Percentiles rank a stretch among this genome's conserved stretches.
Evolutionary conservation across 1,284 basidiomycete genomes (phyloP).

Genomic region (Sporisorium reilianum): DNA sequence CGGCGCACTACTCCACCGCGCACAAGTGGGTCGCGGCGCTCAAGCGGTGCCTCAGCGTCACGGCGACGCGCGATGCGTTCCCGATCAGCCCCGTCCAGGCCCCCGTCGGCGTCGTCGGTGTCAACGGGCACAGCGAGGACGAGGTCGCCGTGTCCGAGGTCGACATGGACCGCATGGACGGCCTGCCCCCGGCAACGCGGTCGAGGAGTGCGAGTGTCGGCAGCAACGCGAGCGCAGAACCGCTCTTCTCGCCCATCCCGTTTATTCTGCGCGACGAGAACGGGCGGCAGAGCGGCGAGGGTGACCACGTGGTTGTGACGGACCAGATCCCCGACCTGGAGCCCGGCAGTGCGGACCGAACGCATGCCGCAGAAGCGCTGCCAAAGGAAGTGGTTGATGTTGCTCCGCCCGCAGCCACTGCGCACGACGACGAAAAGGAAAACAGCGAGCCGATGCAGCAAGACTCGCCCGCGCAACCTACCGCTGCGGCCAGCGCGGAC

Average conservation of each 20-base stretch:
- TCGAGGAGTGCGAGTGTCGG: constrained; percentile 17
- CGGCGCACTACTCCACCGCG: constrained; percentile 25
- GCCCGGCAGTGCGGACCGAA: constrained; percentile 37
- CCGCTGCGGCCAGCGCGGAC: not conserved
- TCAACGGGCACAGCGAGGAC: constrained; percentile 11
- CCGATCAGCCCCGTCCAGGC: constrained; percentile 41
- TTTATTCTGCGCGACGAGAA: constrained; percentile 32
- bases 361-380: not conserved
- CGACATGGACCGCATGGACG: constrained; percentile 42
- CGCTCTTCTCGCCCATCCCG: constrained; percentile 47
- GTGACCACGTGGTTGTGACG: not conserved
- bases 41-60: constrained; percentile 43
- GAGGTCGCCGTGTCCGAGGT: constrained; percentile 14
- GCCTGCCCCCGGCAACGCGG: constrained; percentile 10
- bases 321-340: constrained; percentile 35
- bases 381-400: constrained; percentile 26
- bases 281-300: constrained; percentile 8
- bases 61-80: constrained; percentile 51
- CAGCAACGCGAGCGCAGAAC: constrained; percentile 7
- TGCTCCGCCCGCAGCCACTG: not conserved
- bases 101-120: not conserved
- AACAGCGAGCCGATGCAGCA: constrained; percentile 1
- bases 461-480: not conserved
- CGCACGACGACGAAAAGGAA: not conserved
- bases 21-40: constrained; percentile 45